Conservation (phyloP, 2,329 filamentous ascomycete genomes). For the Hirsutella thompsonii region DNA sequence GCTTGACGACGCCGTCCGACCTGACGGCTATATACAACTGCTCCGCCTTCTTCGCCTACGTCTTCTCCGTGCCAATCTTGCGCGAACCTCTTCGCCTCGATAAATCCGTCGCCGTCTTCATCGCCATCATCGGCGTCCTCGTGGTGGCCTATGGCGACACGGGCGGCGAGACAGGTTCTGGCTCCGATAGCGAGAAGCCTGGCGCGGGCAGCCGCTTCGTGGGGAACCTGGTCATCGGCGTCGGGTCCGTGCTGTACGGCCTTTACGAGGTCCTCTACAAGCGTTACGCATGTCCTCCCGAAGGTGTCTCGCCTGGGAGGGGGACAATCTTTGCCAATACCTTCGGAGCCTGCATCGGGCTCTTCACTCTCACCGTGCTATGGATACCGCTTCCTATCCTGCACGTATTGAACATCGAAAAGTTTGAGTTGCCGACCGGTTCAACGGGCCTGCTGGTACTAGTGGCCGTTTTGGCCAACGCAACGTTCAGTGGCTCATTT, state of each 20-base stretch:
- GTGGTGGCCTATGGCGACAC: constrained; percentile 90
- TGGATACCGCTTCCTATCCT: constrained; percentile 87
- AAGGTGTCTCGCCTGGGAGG: constrained; percentile 71
- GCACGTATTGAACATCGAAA: constrained; percentile 66
- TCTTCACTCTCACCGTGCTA: constrained; percentile 73
- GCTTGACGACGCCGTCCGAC: constrained; percentile 84
- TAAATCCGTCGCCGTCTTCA: constrained; percentile 74
- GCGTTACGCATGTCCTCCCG: constrained; percentile 80
- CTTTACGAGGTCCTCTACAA: constrained; percentile 98
- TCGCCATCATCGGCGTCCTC: constrained; percentile 82
- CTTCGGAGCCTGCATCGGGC: constrained; percentile 76
- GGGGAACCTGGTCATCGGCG: constrained; percentile 84
- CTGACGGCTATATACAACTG: constrained; percentile 98
- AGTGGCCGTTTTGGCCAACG: constrained; percentile 75
- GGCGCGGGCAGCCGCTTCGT: constrained; percentile 53
- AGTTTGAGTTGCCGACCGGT: constrained; percentile 68
- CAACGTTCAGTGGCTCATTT: constrained; percentile 85
- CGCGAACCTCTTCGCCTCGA: constrained; percentile 72
- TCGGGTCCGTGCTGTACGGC: constrained; percentile 85
- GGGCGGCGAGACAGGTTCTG: constrained; percentile 28
- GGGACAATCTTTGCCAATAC: constrained; percentile 93
- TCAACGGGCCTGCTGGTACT: constrained; percentile 68
- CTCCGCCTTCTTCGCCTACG: constrained; percentile 96
- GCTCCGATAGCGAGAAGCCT: not conserved
- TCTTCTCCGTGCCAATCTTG: constrained; percentile 83